Evolutionary conservation across 805 yeast genomes (phyloP).

Genomic region (Schwanniomyces sp.): DNA sequence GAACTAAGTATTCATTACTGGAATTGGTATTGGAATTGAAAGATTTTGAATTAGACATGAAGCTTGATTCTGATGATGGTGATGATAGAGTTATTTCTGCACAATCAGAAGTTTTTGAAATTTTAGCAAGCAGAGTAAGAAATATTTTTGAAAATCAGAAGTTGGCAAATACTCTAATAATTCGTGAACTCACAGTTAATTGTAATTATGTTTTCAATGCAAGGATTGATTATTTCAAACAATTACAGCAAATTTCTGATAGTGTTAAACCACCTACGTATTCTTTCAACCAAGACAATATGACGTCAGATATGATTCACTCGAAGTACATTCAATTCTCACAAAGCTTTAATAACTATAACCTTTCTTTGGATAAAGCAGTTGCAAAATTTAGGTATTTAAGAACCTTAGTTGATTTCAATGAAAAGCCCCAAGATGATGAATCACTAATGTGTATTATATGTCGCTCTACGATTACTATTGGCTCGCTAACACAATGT

Average conservation of each 20-base stretch:
- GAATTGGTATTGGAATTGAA: constrained; percentile 29
- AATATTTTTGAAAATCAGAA: constrained; percentile 44
- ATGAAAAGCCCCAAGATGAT: constrained; percentile 10
- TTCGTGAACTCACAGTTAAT: constrained; percentile 49
- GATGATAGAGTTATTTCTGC: constrained; percentile 6
- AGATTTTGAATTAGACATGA: constrained; percentile 23
- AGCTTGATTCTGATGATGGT: constrained; percentile 10
- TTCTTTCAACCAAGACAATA: constrained; percentile 16
- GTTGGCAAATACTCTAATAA: constrained; percentile 36
- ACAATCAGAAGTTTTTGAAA: constrained; percentile 18
- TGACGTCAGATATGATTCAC: background rate
- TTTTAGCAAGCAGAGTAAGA: constrained; percentile 21
- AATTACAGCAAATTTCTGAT: constrained; percentile 84
- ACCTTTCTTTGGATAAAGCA: constrained; percentile 22
- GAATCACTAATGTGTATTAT: constrained; percentile 66
- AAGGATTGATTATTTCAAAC: constrained; percentile 79
- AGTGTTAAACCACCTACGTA: constrained; percentile 51
- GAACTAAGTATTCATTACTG: constrained; percentile 30
- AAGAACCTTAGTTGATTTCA: constrained; percentile 18
- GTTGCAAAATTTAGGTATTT: constrained; percentile 37
- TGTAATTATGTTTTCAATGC: constrained; percentile 71
- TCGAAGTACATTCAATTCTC: background rate
- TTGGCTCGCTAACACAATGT: constrained; percentile 84
- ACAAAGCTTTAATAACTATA: background rate
- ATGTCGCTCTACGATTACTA: constrained; percentile 66